Base-by-base conservation (phyloP, 768 basidiomycete genomes). In the Fomitopsis pulvina region DNA sequence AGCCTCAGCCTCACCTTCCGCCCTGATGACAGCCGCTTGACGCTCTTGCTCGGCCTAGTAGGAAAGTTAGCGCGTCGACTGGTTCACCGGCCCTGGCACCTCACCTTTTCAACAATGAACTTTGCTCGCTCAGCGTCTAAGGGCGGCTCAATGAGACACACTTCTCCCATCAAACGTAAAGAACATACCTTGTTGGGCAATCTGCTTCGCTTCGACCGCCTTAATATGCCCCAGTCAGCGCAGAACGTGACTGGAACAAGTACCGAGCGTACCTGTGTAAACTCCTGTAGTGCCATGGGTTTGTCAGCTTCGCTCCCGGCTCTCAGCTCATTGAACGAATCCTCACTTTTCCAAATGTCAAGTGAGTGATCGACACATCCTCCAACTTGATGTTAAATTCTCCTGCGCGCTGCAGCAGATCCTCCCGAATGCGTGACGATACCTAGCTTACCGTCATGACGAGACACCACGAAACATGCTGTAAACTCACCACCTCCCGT, bases 181-280 rank as follows among this genome's bases (percentile, higher is more conserved):
- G 20, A 24, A n/a, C 71, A 42, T 58, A 91, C 90, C 90, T 79
- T 99, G 96, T 67, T 99, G 96, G 9, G 96, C 96, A 66, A 99
- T 97, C 68, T 98, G 96, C 68, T 99, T 99, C 34, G 95, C 95
- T 71, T 99, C 96, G 8, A 99, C 96, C n/a, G 96, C 96, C 83
- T 76, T 41, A 28, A 46, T 24, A 50, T 41, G 26, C 45, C 24
- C 40, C n/a, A 39, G 14, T 51, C 10, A 37, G 39, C 20, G 12
- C 39, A n/a, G 20, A 10, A 4, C 20, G 6, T 20, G 11, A 40
- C 12, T 12, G 10, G 41, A 39, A 38, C 16, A 9, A 54, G 24
- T 32, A 22, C 58, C 61, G 29, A 41, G 26, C 55, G 42, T 55
- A 75, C 74, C 67, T 87, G 84, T 5, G 91, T 91, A 64, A 92